Conservation (phyloP, 2,329 filamentous ascomycete genomes). For the Colletotrichum euphorbiae region DNA sequence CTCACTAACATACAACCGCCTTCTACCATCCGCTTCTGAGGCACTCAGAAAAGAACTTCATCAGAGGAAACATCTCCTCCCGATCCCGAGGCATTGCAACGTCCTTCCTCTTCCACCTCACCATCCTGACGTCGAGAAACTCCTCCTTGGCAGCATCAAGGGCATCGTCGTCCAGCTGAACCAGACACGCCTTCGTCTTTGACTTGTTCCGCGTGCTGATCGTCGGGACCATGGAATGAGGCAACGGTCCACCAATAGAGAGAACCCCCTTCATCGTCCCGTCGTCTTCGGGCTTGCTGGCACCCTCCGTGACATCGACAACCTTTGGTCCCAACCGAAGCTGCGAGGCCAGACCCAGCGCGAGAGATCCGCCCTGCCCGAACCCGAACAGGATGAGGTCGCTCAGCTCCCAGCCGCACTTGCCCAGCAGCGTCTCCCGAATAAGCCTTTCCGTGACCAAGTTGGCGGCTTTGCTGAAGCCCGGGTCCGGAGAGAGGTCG, state of each 20-base stretch:
- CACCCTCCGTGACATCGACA: constrained; percentile 48
- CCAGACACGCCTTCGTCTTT: constrained; percentile 71
- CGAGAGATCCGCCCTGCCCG: constrained; percentile 74
- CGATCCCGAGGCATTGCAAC: constrained; percentile 86
- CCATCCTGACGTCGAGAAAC: constrained; percentile 75
- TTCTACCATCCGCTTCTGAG: constrained; percentile 53
- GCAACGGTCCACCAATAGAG: constrained; percentile 71
- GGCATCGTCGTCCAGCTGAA: constrained; percentile 71
- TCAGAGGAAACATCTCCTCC: constrained; percentile 90
- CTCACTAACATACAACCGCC: not conserved
- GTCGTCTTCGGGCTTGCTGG: constrained; percentile 21
- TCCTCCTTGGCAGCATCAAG: constrained; percentile 72
- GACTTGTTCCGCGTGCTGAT: constrained; percentile 63
- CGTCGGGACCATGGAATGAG: constrained; percentile 62
- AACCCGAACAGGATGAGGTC: constrained; percentile 76
- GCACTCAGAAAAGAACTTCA: constrained; percentile 82
- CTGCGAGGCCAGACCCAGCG: constrained; percentile 65
- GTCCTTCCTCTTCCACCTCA: constrained; percentile 75
- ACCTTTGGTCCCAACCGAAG: constrained; percentile 51
- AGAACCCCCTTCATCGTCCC: constrained; percentile 66
- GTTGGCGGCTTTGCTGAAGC: constrained; percentile 62
- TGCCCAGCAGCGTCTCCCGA: constrained; percentile 60
- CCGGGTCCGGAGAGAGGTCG: constrained; percentile 70
- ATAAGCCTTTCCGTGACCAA: constrained; percentile 65
- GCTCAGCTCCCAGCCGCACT: constrained; percentile 68